Evolutionary conservation across 805 yeast genomes (phyloP), one percentile per base, ranked within the genome.

Genomic region (Sugiyamaella smithiae): DNA sequence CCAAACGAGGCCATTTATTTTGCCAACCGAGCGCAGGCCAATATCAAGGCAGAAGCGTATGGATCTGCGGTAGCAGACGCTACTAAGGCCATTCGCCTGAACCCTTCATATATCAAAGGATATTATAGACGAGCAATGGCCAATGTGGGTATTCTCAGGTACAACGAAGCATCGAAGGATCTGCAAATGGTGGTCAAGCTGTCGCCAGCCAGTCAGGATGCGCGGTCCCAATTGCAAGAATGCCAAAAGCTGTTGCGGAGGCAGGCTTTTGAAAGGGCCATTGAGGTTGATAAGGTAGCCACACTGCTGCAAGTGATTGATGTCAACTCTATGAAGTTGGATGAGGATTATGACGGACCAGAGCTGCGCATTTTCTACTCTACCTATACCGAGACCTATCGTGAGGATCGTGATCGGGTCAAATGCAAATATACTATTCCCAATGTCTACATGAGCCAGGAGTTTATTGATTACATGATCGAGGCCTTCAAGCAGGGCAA

Each of bases 111-210:
- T 60, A 68, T 82, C 29, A 91, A 91, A 66, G 89, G 88, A 0
- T 85, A 87, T 64, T 93, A 88, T 63, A 77, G 99, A 56, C 77
- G 95, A 56, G 97, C 97, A 0, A 78, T 85, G 9, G 84, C 97
- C 0, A 67, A 81, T 53, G 77, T 82, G 65, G 95, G 95, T 7
- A 75, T 88, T 41, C 67, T 88, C 56, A 78, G 86, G 54, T 84
- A 88, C 62, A 81, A 81, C 60, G 83, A 80, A 50, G 90, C 97
- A 0, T 76, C 80, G 53, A 71, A 63, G 36, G 95, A 85, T 66
- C 81, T 88, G 61, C 81, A 80, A 56, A 58, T 63, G 5, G 87
- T 89, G 11, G 75, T 85, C 45, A 68, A 69, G 40, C 68, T 71
- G 40, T 77, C 82, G 26, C 95, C 96, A 1, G 71, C 70, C 44